Conservation (phyloP, 2,329 filamentous ascomycete genomes). For the Hypoxylon sp. region DNA sequence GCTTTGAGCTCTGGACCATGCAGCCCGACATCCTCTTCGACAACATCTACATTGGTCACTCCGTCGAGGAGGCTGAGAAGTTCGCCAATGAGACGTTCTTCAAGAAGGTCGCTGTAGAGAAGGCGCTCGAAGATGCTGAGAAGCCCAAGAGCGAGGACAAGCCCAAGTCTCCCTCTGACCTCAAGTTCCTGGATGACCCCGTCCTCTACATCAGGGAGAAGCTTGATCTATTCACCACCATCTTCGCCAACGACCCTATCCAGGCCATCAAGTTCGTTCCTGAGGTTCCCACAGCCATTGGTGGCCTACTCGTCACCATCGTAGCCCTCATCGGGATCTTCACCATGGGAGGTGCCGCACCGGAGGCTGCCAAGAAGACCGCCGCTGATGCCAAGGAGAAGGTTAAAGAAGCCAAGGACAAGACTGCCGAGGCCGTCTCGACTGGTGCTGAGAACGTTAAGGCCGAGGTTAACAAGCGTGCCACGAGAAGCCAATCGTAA, state of each 20-base stretch:
- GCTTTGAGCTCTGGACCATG: slow-evolving; percentile 99
- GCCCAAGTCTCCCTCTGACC: slow-evolving; percentile 78
- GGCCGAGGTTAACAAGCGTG: slow-evolving; percentile 75
- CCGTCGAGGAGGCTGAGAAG: slow-evolving; percentile 89
- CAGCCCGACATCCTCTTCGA: slow-evolving; percentile 98
- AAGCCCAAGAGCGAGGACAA: slow-evolving; percentile 80
- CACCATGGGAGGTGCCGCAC: slow-evolving; percentile 71
- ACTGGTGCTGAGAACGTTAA: slow-evolving; percentile 80
- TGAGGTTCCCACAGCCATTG: slow-evolving; percentile 86
- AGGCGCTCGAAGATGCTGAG: slow-evolving; percentile 80
- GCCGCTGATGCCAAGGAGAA: slow-evolving; percentile 75
- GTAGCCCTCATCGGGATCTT: slow-evolving; percentile 78
- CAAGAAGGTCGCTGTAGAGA: slow-evolving; percentile 86
- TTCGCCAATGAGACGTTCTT: slow-evolving; percentile 91
- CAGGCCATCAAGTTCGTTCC: slow-evolving; percentile 90
- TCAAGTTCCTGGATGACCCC: slow-evolving; percentile 92
- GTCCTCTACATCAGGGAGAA: slow-evolving; percentile 91
- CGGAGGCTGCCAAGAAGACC: slow-evolving; percentile 79
- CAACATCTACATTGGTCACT: slow-evolving; percentile 99
- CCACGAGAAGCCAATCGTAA: slow-evolving; percentile 68
- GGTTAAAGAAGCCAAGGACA: slow-evolving; percentile 80
- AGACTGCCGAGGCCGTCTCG: slow-evolving; percentile 71
- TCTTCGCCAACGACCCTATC: slow-evolving; percentile 84
- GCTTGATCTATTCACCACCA: slow-evolving; percentile 87
- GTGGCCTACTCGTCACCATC: slow-evolving; percentile 75